Base-by-base conservation (phyloP, 345 rosid species). In the Brassica nigra region DNA sequence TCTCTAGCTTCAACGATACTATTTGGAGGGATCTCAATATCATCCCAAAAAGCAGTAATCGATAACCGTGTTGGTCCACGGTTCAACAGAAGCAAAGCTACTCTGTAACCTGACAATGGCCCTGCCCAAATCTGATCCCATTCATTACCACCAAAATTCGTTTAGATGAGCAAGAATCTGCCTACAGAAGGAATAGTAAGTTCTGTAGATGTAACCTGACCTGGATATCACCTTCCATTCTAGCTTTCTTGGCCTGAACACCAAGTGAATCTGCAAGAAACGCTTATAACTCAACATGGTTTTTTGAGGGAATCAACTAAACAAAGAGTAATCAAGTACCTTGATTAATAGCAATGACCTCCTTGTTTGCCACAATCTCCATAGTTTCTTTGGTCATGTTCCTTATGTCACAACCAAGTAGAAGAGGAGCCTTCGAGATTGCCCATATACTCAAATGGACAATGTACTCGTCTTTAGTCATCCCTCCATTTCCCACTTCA, bases 401-500 rank as follows among this genome's bases (percentile, higher is more conserved):
- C 76, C 95, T 88, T 75, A 95, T 70, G 83, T 95, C 97, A 55
- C 95, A 95, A 0, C 97, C 99, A 42, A 90, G 84, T 57, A 95
- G 86, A 18, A 95, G 90, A 2, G 95, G 91, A 67, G 97, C 91
- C 91, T 93, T 93, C 66, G 99, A 90, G 77, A 93, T 90, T 64
- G 96, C 94, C 98, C 99, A 95, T 58, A 95, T 80, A 80, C 97
- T 95, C 75, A 90, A 93, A 83, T 93, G 98, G 59, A 89, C 98
- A 52, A 84, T 84, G 78, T 95, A 95, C 76, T 95, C 99, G 20
- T 89, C 83, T 71, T 84, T 86, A 0, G 90, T 89, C 98, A 95
- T 93, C 74, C 99, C 97, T 80, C 99, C 98, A 81, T 95, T 95
- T 10, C 98, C 99, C 5, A 95, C 90, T 85, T 95, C 99, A 68